These are phyloP conservation scores for Pleurotus platypus DNA, from an alignment of 768 basidiomycete genomes.

Conservation along the genomic window DNA sequence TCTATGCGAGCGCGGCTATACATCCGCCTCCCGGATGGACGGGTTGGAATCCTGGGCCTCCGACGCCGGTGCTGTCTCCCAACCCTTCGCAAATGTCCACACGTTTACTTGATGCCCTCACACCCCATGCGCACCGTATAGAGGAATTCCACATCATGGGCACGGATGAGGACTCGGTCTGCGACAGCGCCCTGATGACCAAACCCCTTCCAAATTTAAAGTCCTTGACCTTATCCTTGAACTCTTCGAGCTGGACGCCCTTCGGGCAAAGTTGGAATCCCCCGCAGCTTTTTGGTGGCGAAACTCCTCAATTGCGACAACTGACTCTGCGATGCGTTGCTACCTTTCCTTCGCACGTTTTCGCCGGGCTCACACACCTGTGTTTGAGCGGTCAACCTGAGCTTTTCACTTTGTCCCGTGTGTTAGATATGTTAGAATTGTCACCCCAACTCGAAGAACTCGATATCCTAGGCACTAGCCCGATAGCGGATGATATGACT, in stretches of 20 bases:
- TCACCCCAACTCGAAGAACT: conserved; percentile 5
- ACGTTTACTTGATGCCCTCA: not conserved
- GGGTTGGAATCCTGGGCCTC: not conserved
- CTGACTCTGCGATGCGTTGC: not conserved
- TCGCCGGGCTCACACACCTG: conserved; percentile 3
- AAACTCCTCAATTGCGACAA: not conserved
- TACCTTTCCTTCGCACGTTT: not conserved
- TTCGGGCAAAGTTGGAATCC: not conserved
- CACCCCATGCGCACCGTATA: not conserved
- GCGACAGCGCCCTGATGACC: not conserved
- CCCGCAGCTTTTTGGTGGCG: not conserved
- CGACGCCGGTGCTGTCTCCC: not conserved
- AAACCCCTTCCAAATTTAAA: not conserved
- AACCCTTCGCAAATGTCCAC: not conserved
- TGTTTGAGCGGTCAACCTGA: not conserved
- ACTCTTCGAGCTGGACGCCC: not conserved
- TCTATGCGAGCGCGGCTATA: not conserved
- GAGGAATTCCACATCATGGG: conserved; percentile 2
- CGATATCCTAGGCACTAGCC: not conserved
- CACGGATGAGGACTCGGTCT: not conserved
- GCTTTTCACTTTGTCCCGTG: not conserved
- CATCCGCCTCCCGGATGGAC: not conserved
- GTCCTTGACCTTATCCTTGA: conserved; percentile 1
- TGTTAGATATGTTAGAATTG: not conserved
- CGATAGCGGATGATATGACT: not conserved